phyloP scores from a whole-genome alignment of 208 protist genomes.

The Wallacemonas sp. region DNA sequence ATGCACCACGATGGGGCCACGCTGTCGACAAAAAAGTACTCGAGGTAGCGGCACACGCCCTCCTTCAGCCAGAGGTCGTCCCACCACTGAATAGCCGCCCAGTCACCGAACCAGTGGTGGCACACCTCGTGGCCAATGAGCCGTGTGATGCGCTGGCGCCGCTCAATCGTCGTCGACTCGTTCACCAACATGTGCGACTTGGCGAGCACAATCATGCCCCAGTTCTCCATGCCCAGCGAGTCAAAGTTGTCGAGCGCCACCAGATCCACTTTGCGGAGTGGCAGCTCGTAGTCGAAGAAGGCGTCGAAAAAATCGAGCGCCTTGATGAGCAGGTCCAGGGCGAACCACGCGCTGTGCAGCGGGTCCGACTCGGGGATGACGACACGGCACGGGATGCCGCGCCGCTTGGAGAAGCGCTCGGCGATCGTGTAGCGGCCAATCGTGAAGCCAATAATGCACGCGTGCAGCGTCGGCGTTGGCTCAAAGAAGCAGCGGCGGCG shows the following conservation, averaged over 20 bases:
- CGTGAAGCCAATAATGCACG: slow-evolving; percentile 76
- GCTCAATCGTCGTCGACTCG: slow-evolving; percentile 45
- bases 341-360: slow-evolving; percentile 64
- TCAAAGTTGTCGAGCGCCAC: slow-evolving; percentile 41
- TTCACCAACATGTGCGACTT: slow-evolving; percentile 69
- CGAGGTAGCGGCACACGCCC: slow-evolving; percentile 96
- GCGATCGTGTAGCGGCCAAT: slow-evolving; percentile 93
- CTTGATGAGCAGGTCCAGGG: slow-evolving; percentile 89
- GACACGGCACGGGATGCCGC: slow-evolving; percentile 59
- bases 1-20: slow-evolving; percentile 84
- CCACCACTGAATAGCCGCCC: slow-evolving; percentile 95
- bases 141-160: slow-evolving; percentile 81
- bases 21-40: slow-evolving; percentile 77
- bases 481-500: slow-evolving; percentile 39
- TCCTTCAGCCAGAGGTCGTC: slow-evolving; percentile 97
- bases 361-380: slow-evolving; percentile 41
- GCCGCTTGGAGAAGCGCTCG: slow-evolving; percentile 42
- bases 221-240: slow-evolving; percentile 88
- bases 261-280: slow-evolving; percentile 92
- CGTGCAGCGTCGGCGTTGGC: slow-evolving; percentile 50
- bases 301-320: slow-evolving; percentile 85
- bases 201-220: slow-evolving; percentile 89
- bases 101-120: slow-evolving; percentile 96
- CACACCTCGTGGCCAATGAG: slow-evolving; percentile 94
- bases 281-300: slow-evolving; percentile 87